phyloP scores from a whole-genome alignment of 2,329 filamentous ascomycete species.

The Colletotrichum cereale region DNA sequence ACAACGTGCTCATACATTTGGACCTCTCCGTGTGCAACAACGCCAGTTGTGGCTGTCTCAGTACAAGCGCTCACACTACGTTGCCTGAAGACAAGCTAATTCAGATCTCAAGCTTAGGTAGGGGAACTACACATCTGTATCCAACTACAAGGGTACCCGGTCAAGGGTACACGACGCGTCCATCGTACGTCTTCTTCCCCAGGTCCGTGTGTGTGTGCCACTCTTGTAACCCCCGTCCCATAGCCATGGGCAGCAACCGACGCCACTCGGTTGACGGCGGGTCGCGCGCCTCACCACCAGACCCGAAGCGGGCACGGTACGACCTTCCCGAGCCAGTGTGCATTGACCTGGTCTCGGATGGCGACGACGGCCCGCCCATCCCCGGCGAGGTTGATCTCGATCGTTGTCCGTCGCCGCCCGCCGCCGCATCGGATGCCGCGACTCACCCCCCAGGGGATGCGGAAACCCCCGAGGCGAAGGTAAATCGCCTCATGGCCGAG shows the following conservation, averaged over 20 bases:
- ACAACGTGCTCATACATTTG: no score
- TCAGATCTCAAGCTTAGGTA: no score
- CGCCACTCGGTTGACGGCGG: background rate
- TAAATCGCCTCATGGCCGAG: background rate
- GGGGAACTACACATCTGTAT: no score
- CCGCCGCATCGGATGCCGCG: no score
- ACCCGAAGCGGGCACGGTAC: background rate
- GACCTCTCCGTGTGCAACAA: no score
- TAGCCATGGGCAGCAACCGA: background rate
- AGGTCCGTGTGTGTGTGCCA: background rate
- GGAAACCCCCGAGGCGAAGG: background rate
- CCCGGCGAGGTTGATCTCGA: background rate
- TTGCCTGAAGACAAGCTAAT: no score
- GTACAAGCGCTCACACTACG: no score
- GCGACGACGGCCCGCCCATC: no score
- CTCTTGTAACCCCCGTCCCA: background rate
- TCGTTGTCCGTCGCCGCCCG: background rate
- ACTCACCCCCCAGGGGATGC: background rate
- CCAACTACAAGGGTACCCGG: no score
- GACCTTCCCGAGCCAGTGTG: background rate
- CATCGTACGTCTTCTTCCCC: no score
- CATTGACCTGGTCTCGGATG: background rate
- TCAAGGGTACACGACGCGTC: no score
- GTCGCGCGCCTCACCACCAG: background rate
- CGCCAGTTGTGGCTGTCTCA: no score